Conservation (phyloP, 2,329 filamentous ascomycete species). For the Emydomyces testavorans region DNA sequence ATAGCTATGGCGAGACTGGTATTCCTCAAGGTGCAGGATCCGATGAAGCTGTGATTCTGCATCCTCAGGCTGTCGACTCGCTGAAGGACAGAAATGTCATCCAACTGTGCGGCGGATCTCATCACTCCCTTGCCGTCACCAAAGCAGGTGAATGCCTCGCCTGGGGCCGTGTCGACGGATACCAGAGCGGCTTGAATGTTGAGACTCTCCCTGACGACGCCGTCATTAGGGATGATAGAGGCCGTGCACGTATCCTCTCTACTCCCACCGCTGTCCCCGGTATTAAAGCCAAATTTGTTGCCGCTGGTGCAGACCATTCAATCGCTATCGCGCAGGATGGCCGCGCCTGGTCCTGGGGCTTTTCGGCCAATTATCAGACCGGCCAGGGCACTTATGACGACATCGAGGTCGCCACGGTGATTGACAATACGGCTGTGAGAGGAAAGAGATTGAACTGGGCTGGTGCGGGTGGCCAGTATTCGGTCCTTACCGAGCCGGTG, state of each 20-base stretch:
- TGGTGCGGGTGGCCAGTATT: constrained; percentile 77
- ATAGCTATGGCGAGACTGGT: constrained; percentile 75
- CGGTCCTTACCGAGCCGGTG: constrained; percentile 23
- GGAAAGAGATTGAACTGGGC: constrained; percentile 64
- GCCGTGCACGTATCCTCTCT: constrained; percentile 59
- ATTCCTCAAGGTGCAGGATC: constrained; percentile 52
- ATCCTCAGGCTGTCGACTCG: constrained; percentile 54
- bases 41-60: constrained; percentile 60
- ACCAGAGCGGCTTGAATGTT: constrained; percentile 50
- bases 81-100: constrained; percentile 54
- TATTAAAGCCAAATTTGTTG: constrained; percentile 47
- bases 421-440: constrained; percentile 73
- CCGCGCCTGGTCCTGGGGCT: constrained; percentile 67
- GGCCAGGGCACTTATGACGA: constrained; percentile 70
- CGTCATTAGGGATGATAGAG: constrained; percentile 52
- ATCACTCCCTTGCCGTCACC: constrained; percentile 57
- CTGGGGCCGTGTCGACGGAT: constrained; percentile 51
- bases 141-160: constrained; percentile 44
- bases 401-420: constrained; percentile 60
- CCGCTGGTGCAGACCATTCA: constrained; percentile 60
- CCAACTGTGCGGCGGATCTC: constrained; percentile 58
- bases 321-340: constrained; percentile 59
- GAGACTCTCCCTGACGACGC: constrained; percentile 46
- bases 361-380: constrained; percentile 69
- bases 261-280: constrained; percentile 51